These are phyloP conservation scores for Danielia reshetovae DNA, from an alignment of 805 yeast species.

Conservation along the genomic window DNA sequence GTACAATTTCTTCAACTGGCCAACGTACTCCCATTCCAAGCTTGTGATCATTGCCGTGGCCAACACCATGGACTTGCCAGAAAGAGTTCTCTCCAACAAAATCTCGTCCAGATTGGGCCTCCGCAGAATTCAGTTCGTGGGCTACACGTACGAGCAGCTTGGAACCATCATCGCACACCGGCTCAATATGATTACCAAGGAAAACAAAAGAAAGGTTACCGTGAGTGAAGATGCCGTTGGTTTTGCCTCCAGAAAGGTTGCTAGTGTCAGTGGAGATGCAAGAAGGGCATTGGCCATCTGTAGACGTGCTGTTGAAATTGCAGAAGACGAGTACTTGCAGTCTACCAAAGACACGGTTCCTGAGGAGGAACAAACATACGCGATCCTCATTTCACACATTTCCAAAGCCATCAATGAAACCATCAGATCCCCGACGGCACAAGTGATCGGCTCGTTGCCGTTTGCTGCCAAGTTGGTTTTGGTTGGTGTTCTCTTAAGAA, in stretches of 20 bases:
- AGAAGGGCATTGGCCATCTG: conserved; percentile 87
- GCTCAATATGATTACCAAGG: conserved; percentile 43
- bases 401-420: conserved; percentile 78
- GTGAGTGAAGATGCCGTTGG: conserved; percentile 74
- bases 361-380: conserved; percentile 36
- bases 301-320: conserved; percentile 83
- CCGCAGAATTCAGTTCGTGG: conserved; percentile 80
- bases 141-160: conserved; percentile 79
- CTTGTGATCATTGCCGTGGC: conserved; percentile 90
- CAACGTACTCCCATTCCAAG: conserved; percentile 73
- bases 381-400: conserved; percentile 70
- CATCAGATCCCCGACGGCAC: conserved; percentile 66
- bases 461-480: conserved; percentile 69
- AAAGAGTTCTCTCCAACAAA: conserved; percentile 79
- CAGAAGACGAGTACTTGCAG: conserved; percentile 56
- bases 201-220: conserved; percentile 39
- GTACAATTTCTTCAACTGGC: conserved; percentile 98
- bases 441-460: conserved; percentile 56
- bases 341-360: conserved; percentile 20
- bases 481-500: conserved; percentile 61
- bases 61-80: conserved; percentile 96
- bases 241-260: conserved; percentile 90
- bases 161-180: conserved; percentile 70
- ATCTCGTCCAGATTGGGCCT: conserved; percentile 89
- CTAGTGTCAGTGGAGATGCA: conserved; percentile 97